These are phyloP conservation scores for Penicillium waksmanii DNA, from an alignment of 495 filamentous ascomycete species.

Conservation along the genomic window DNA sequence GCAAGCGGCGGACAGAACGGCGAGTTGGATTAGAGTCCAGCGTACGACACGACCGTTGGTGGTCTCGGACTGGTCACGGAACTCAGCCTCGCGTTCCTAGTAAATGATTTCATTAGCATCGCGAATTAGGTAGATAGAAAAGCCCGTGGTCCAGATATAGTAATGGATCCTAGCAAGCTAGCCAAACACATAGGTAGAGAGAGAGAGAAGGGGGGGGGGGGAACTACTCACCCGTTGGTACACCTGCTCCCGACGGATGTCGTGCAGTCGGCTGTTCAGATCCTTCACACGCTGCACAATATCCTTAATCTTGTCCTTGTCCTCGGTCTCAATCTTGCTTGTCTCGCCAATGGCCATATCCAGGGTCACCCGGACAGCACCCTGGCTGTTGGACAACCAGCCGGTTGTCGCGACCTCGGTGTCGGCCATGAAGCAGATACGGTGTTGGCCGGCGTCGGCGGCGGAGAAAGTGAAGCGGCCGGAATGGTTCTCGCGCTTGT, in stretches of 20 bases:
- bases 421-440: constrained; percentile 87
- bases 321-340: constrained; percentile 88
- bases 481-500: constrained; percentile 71
- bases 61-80: constrained; percentile 93
- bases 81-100: constrained; percentile 96
- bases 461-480: constrained; percentile 97
- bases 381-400: constrained; percentile 72
- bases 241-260: constrained; percentile 92
- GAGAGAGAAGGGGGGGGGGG: no score
- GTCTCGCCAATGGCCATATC: constrained; percentile 97
- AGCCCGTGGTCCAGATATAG: neutral
- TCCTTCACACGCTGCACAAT: constrained; percentile 89
- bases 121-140: neutral
- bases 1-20: constrained; percentile 87
- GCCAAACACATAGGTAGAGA: neutral
- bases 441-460: constrained; percentile 90
- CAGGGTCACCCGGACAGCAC: constrained; percentile 79
- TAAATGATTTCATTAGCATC: constrained; percentile 4
- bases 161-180: neutral
- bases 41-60: constrained; percentile 92
- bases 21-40: constrained; percentile 90
- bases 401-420: constrained; percentile 61
- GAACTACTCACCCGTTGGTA: constrained; percentile 81
- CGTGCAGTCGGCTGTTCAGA: constrained; percentile 82
- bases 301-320: constrained; percentile 92